Evolutionary conservation across 345 rosid genomes (phyloP), one percentile per base, ranked within the genome.

Genomic region (Eucalyptus marginata): DNA sequence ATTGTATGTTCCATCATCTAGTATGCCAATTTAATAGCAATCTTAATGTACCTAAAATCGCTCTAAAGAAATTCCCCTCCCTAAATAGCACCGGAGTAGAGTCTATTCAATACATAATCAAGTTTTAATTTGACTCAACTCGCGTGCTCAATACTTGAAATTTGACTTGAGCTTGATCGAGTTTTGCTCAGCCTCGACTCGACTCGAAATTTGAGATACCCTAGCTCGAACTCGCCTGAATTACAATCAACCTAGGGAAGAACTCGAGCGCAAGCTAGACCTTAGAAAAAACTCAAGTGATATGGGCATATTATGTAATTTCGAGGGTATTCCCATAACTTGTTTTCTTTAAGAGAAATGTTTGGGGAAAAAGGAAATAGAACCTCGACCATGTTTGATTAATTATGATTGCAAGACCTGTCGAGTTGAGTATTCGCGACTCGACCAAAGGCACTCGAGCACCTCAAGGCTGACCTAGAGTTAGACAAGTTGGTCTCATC

Each of bases 171-270:
- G 7, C 81, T 71, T 0, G 13, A 33, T 71, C 1, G 25, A 71
- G n/a, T 20, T 71, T 68, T 66, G 79, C 79, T 66, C 3, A 1
- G 17, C 18, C 6, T 66, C 44, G 7, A 0, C 4, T 71, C 5
- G 2, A 76, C 14, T 10, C 5, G 83, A 20, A 36, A 10, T 36
- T 18, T 20, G 4, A 76, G 13, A 2, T 2, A 20, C 14, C 83
- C 4, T 76, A 3, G 13, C 83, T 20, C 4, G 3, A 76, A 10
- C 47, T 18, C 0, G 3, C 12, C 0, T 20, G 8, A 76, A 68
- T 68, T 33, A 33, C 11, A 8, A 33, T 33, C 44, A 17, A 68
- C 6, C 1, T 33, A 3, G 44, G 22, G 13, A 68, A 33, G 44
- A 17, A 20, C 15, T 76, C 1, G 5, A 76, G 83, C 1, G 1